Base-by-base conservation (phyloP, 345 rosid species). In the Clausena lansium region DNA sequence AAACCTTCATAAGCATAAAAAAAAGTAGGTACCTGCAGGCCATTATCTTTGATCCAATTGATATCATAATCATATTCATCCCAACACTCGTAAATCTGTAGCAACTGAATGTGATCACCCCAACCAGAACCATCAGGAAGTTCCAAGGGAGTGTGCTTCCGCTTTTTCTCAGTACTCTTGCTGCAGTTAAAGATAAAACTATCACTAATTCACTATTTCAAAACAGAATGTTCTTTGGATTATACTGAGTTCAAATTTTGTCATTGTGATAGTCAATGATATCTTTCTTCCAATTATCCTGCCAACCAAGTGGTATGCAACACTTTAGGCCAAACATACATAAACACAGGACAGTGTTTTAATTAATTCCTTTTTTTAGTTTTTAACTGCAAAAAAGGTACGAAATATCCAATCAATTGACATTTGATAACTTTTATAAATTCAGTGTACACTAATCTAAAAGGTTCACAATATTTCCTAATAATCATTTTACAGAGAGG, bases 71-170 rank as follows among this genome's bases (percentile, higher is more conserved):
- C 87, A 77, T 75, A 80, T 77, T 84, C 86, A 85, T 89, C 91
- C 98, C 99, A 94, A 27, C 79, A 79, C 83, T 94, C 97, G 67
- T 61, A 96, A 77, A 96, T 92, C 86, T 96, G 98, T 64, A 96
- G 91, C 83, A 94, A 77, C 68, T 94, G 97, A 77, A 94, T 90
- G 85, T 96, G 98, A 84, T 96, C 99, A 78, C 99, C 99, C 76
- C 77, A 91, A 75, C 98, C 97, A 66, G 92, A 92, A 69, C 98
- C 99, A 84, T 92, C 95, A 71, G 98, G 98, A 84, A 93, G 98
- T 75, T 87, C 91, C 61, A 78, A 76, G 36, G 87, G 79, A 35
- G 85, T 35, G 35, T 81, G 90, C 82, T 94, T 96, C 85, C 95
- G 89, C 90, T 96, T 94, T 91, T 88, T 94, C 72, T 91, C 99